These are phyloP conservation scores for Rhytidiadelphus loreus DNA, from an alignment of 225 moss, liverwort and hornwort genomes.

Conservation along the genomic window DNA sequence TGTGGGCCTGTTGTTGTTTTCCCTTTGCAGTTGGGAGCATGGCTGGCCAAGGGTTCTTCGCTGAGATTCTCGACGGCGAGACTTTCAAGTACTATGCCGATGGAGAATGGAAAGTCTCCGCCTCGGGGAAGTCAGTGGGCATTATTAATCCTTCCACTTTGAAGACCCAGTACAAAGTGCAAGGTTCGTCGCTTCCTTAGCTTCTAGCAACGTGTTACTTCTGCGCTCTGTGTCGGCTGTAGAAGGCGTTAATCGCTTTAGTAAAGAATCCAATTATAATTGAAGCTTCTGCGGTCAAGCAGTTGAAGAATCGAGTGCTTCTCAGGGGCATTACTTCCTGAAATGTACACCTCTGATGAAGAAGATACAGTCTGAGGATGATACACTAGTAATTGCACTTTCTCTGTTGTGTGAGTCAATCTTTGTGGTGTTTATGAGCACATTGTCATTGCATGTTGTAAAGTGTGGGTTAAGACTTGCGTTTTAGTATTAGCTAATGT, in stretches of 20 bases:
- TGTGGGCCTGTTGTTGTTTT: not conserved
- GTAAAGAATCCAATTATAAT: not conserved
- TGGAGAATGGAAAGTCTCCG: conserved; percentile 82
- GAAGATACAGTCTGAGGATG: not conserved
- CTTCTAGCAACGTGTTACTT: not conserved
- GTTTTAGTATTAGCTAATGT: not conserved
- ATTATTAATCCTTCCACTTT: conserved; percentile 77
- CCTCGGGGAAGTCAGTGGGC: conserved; percentile 52
- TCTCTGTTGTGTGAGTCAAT: not conserved
- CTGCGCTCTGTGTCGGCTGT: not conserved
- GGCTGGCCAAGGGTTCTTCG: conserved; percentile 78
- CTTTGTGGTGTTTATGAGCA: not conserved
- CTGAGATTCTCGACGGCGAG: conserved; percentile 73
- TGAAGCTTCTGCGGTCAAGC: not conserved
- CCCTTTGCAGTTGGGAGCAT: conserved; percentile 18
- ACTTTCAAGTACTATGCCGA: conserved; percentile 65
- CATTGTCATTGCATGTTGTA: not conserved
- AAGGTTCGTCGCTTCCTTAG: conserved; percentile 28
- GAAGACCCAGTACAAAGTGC: conserved; percentile 80
- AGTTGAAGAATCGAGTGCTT: not conserved
- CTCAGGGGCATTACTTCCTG: not conserved
- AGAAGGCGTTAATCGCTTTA: not conserved
- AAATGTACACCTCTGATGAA: not conserved
- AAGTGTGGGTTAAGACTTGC: not conserved
- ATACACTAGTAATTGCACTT: not conserved